phyloP scores from a whole-genome alignment of 1,284 basidiomycete genomes.

The Puccinia novopanici region DNA sequence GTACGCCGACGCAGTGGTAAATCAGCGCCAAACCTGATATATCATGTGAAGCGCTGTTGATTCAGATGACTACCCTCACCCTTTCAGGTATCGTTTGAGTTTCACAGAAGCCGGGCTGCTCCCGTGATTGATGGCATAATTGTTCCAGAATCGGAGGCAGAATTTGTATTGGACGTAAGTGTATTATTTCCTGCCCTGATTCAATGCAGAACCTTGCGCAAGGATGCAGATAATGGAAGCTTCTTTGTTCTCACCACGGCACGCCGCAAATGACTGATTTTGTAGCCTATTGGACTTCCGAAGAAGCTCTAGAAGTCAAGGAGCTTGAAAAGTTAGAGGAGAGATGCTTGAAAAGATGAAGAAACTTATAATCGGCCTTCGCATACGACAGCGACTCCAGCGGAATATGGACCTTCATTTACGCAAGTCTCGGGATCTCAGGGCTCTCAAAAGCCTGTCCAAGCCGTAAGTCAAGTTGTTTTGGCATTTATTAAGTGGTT shows the following conservation, averaged over 20 bases:
- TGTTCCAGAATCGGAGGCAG: constrained; percentile 77
- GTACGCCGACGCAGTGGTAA: constrained; percentile 87
- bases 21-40: constrained; percentile 55
- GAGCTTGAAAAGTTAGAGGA: constrained; percentile 76
- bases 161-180: constrained; percentile 73
- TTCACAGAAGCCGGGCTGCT: constrained; percentile 81
- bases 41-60: neutral
- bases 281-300: constrained; percentile 78
- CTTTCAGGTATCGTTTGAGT: constrained; percentile 83
- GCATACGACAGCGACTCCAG: constrained; percentile 78
- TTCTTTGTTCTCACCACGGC: neutral
- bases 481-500: neutral
- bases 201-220: neutral
- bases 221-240: neutral
- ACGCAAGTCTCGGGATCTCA: neutral
- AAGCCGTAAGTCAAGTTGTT: constrained; percentile 27
- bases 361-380: constrained; percentile 80
- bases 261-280: neutral
- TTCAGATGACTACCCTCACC: constrained; percentile 9
- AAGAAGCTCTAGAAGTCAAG: constrained; percentile 75
- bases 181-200: neutral
- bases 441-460: constrained; percentile 12
- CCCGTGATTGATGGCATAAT: constrained; percentile 86
- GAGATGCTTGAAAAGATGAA: constrained; percentile 80
- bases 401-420: constrained; percentile 69